phyloP scores from a whole-genome alignment of 2,329 filamentous ascomycete species.

The Ophiostoma ulmi region DNA sequence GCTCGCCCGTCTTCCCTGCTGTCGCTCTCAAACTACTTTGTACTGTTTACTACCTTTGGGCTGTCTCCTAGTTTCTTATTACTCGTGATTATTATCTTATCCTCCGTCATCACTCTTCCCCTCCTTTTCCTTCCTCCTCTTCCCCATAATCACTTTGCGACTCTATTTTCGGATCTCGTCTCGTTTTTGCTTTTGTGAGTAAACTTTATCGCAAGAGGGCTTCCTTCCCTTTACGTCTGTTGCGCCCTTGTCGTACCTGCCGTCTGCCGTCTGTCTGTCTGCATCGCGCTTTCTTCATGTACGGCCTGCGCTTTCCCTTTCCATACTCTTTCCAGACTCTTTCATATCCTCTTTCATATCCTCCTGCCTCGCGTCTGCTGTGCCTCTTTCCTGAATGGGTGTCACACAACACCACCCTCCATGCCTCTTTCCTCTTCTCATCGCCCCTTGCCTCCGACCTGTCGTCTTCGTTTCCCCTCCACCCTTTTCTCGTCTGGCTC shows the following conservation, averaged over 20 bases:
- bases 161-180: not conserved
- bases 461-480: constrained; percentile 21
- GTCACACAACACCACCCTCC: constrained; percentile 26
- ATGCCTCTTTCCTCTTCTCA: constrained; percentile 2
- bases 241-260: not conserved
- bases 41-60: not conserved
- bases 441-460: constrained; percentile 18
- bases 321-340: not conserved
- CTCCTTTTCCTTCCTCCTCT: constrained; percentile 10
- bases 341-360: not conserved
- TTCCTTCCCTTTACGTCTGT: not conserved
- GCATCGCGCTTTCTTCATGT: not conserved
- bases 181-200: not conserved
- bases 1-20: not conserved
- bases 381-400: constrained; percentile 21
- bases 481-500: constrained; percentile 8
- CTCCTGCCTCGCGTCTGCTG: not conserved
- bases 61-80: not conserved
- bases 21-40: not conserved
- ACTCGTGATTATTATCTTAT: not conserved
- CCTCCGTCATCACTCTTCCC: constrained; percentile 13
- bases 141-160: not conserved
- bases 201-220: not conserved
- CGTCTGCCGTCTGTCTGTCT: not conserved
- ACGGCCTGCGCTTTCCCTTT: constrained; percentile 5